Base-by-base conservation (phyloP, 2,329 filamentous ascomycete genomes). In the Paraconiothyrium sp. region DNA sequence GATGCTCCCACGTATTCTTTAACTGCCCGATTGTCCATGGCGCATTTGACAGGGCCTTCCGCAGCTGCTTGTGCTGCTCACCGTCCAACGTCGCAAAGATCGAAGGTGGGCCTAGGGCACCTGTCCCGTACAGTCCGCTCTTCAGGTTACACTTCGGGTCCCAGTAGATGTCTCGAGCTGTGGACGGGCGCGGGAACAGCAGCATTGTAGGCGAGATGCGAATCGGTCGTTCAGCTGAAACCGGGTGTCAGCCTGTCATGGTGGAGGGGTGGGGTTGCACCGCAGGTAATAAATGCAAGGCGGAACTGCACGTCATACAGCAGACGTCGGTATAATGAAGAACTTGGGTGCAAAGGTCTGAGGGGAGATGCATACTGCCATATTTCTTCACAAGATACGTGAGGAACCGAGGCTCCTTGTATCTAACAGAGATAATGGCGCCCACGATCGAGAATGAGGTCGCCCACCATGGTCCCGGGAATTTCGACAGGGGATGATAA, bases 81-180 rank as follows among this genome's bases (percentile, higher is more conserved):
- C 71, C 72, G 41, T 78, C 74, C 27, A 76, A 59, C 0, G 73
- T 75, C 7, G 71, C 66, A 57, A 79, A 80, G 9, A 81, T 54
- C 43, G 74, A 71, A 0, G 73, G 73, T 5, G 78, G 78, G 0
- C 79, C 79, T 0, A 81, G 63, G 0, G 73, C 70, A 2, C 78
- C 78, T 8, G 74, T 76, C 5, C 71, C 71, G 59, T 81, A 81
- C 9, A 79, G 60, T 1, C 65, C 62, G 1, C 67, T 60, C 54
- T 81, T 81, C 14, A 65, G 62, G 59, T 82, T 81, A 46, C 71
- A 76, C 27, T 72, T 70, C 2, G 74, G 68, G 34, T 78, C 75
- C 72, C 78, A 76, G 67, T 81, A 82, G 52, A 82, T 82, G 32
- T 79, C 75, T 58, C 75, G 78, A 14, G 80, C 59, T 0, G 79